phyloP scores from a whole-genome alignment of 208 protist species.

The Leptomonas pyrrhocoris region DNA sequence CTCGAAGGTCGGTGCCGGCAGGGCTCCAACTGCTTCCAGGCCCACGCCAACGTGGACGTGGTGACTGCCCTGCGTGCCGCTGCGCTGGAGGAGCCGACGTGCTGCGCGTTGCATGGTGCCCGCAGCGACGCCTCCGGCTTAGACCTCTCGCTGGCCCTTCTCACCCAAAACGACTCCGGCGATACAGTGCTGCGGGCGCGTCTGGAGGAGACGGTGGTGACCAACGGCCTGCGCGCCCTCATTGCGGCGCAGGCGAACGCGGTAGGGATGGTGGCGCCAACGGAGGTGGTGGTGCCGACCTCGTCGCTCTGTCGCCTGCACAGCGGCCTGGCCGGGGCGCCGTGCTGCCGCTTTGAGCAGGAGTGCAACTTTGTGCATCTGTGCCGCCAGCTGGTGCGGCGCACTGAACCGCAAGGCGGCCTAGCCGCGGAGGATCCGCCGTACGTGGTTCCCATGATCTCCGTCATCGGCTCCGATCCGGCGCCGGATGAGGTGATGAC shows the following conservation, averaged over 20 bases:
- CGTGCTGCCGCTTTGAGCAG: conserved; percentile 81
- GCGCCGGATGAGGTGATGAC: conserved; percentile 19
- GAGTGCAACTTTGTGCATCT: conserved; percentile 88
- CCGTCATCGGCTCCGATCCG: conserved; percentile 4
- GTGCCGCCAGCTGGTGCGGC: conserved; percentile 48
- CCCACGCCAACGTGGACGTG: conserved; percentile 62
- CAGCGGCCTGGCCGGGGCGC: conserved; percentile 36
- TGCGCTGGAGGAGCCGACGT: conserved; percentile 74
- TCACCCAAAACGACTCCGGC: conserved; percentile 41
- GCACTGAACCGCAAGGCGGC: conserved; percentile 17
- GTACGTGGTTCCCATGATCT: conserved; percentile 12
- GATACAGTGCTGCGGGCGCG: conserved; percentile 31
- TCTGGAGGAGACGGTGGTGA: conserved; percentile 43
- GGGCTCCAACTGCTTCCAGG: conserved; percentile 76
- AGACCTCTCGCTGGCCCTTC: conserved; percentile 17
- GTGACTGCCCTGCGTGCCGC: conserved; percentile 51
- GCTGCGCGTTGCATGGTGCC: conserved; percentile 67
- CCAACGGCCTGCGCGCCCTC: conserved; percentile 59
- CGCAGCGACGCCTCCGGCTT: conserved; percentile 35
- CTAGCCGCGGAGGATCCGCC: conserved; percentile 10
- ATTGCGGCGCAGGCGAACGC: conserved; percentile 36
- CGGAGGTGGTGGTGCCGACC: conserved; percentile 55
- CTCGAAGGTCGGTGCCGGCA: conserved; percentile 83
- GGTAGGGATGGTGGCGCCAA: conserved; percentile 12
- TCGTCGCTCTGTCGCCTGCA: conserved; percentile 78